Evolutionary conservation across 177 flowering plant genomes (phyloP).

Genomic region (Vitis hybrid): DNA sequence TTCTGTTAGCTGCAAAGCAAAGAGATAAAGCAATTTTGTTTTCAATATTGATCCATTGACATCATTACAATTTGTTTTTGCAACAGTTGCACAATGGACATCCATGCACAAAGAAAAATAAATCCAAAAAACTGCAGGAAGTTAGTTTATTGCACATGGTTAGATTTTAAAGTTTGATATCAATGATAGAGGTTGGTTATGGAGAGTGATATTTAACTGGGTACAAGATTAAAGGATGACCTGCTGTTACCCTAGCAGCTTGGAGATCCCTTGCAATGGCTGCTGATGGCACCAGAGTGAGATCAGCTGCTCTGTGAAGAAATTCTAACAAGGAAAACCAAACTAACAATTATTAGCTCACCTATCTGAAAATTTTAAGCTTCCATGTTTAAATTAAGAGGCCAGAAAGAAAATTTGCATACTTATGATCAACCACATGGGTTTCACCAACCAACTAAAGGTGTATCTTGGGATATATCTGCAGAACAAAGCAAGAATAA

Average conservation of each 20-base stretch:
- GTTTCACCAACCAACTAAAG: conserved; percentile 94
- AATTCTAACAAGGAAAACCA: conserved; percentile 45
- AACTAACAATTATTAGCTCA: not conserved
- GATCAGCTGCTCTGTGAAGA: conserved; percentile 97
- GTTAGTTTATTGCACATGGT: not conserved
- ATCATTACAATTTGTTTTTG: not conserved
- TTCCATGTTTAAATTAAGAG: not conserved
- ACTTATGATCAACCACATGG: conserved; percentile 98
- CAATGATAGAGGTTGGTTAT: not conserved
- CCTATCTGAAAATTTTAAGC: not conserved
- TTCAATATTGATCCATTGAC: not conserved
- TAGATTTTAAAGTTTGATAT: not conserved
- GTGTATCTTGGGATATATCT: conserved; percentile 99
- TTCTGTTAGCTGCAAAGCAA: conserved; percentile 65
- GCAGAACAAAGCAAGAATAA: conserved; percentile 27
- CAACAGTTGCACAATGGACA: not conserved
- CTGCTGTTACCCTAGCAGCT: conserved; percentile 79
- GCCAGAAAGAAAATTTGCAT: conserved; percentile 26
- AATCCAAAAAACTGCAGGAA: too few relatives aligned
- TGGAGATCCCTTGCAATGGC: conserved; percentile 82
- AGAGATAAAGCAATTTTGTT: not conserved
- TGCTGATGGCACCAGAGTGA: conserved; percentile 94
- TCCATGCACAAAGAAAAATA: not conserved
- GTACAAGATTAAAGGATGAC: conserved; percentile 30
- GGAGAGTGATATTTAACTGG: not conserved